Percentiles rank a stretch among this genome's conserved stretches.
phyloP scores from a whole-genome alignment of 495 filamentous ascomycete genomes.

The Penicillium coprophilum region DNA sequence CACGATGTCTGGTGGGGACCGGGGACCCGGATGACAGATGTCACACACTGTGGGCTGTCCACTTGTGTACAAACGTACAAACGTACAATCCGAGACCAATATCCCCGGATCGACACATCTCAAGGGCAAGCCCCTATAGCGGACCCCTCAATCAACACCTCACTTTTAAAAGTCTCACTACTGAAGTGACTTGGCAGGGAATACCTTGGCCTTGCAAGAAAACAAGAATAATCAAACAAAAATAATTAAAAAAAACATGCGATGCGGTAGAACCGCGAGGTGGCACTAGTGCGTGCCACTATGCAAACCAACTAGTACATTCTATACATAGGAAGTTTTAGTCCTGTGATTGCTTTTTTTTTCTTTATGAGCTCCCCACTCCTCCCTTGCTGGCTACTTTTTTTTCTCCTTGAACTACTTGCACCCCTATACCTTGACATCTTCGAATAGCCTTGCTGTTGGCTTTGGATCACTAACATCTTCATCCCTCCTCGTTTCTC shows the following conservation, averaged over 20 bases:
- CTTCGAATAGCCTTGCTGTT: slow-evolving; percentile 10
- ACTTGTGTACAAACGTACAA: not conserved
- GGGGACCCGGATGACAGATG: slow-evolving; percentile 2
- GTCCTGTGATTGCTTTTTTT: slow-evolving; percentile 11
- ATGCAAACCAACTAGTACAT: slow-evolving; percentile 12
- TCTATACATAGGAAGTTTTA: slow-evolving; percentile 10
- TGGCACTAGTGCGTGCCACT: slow-evolving; percentile 14
- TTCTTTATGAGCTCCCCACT: slow-evolving; percentile 9
- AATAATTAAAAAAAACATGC: not conserved
- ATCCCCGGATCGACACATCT: slow-evolving; percentile 25
- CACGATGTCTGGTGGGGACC: slow-evolving; percentile 2
- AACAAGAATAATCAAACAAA: too few relatives aligned
- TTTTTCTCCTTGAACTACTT: slow-evolving; percentile 9
- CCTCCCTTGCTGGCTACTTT: slow-evolving; percentile 15
- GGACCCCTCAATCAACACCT: slow-evolving; percentile 5
- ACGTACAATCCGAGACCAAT: not conserved
- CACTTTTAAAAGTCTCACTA: slow-evolving; percentile 2
- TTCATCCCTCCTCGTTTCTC: slow-evolving; percentile 6
- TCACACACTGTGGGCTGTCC: not conserved
- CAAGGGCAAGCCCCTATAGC: slow-evolving; percentile 4
- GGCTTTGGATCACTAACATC: slow-evolving; percentile 9
- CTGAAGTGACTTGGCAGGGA: not conserved
- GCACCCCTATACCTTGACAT: slow-evolving; percentile 1
- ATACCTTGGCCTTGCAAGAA: not conserved
- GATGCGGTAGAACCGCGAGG: slow-evolving; percentile 1